Conservation (phyloP, 257 asterid species). For the Prunella vulgaris region DNA sequence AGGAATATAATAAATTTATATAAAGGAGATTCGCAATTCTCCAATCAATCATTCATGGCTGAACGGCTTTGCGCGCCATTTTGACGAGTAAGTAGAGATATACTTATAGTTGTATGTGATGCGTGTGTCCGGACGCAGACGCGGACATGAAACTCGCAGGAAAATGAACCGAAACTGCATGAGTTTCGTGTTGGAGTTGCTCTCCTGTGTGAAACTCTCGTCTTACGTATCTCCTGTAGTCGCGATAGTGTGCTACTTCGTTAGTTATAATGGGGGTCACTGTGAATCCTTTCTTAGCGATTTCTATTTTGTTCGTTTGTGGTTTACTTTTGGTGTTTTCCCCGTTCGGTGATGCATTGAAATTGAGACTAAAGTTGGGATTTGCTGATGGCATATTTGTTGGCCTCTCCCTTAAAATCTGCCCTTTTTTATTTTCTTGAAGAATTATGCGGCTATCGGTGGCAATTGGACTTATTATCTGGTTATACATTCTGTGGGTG, state of each 20-base stretch:
- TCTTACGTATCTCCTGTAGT: background rate
- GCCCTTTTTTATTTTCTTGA: slow-evolving; percentile 4
- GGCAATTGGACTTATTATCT: slow-evolving; percentile 19
- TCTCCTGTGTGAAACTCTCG: slow-evolving; percentile 16
- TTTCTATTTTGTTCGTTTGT: background rate
- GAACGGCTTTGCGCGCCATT: slow-evolving; percentile 28
- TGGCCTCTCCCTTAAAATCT: slow-evolving; percentile 20
- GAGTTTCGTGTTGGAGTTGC: slow-evolving; percentile 23
- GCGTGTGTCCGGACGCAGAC: slow-evolving; percentile 7
- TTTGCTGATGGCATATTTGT: slow-evolving; percentile 20
- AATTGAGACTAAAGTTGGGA: slow-evolving; percentile 24
- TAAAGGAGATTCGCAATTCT: background rate
- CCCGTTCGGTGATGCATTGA: slow-evolving; percentile 22
- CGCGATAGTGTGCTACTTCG: slow-evolving; percentile 2
- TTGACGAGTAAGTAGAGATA: slow-evolving; percentile 12
- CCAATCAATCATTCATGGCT: slow-evolving; percentile 3
- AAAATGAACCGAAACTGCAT: slow-evolving; percentile 3
- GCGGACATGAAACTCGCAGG: background rate
- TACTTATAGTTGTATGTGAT: background rate
- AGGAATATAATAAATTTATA: background rate
- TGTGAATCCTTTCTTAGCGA: background rate
- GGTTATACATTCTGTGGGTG: background rate
- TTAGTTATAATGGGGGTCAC: slow-evolving; percentile 12
- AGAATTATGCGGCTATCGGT: slow-evolving; percentile 28
- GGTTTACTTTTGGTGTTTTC: slow-evolving; percentile 27